Evolutionary conservation across 306 rosid species (phyloP).

Genomic region (Ormosia semicastrata): DNA sequence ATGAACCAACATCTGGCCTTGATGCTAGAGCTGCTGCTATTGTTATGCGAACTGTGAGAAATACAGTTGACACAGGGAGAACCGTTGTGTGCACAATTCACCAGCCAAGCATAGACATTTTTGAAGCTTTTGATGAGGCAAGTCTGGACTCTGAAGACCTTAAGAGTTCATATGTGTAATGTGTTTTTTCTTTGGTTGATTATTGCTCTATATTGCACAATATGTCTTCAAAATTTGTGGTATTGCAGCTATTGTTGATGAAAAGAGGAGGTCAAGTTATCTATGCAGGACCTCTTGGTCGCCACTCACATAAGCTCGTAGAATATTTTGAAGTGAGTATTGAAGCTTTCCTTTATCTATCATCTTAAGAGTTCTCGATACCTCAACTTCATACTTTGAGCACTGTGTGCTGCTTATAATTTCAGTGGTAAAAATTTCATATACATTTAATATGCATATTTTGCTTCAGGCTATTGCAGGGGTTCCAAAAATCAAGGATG

Average conservation of each 20-base stretch:
- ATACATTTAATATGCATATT: not conserved
- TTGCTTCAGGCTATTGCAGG: conserved; percentile 52
- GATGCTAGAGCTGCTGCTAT: conserved; percentile 48
- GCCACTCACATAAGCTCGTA: conserved; percentile 35
- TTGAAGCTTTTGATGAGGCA: conserved; percentile 48
- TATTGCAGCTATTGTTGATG: conserved; percentile 43
- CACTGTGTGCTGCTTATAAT: not conserved
- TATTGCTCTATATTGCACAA: not conserved
- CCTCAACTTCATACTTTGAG: not conserved
- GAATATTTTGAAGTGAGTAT: conserved; percentile 36
- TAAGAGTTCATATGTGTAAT: not conserved
- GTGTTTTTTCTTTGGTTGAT: not conserved
- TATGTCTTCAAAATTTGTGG: not conserved
- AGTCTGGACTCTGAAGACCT: not conserved
- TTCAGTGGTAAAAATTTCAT: not conserved
- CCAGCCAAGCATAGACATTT: conserved; percentile 46
- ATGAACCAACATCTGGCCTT: conserved; percentile 46
- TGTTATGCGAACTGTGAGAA: conserved; percentile 38
- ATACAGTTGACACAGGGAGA: conserved; percentile 37
- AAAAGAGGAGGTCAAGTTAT: conserved; percentile 57
- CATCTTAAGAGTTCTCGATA: not conserved
- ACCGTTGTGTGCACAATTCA: conserved; percentile 46
- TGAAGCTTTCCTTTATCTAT: not conserved
- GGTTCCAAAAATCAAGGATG: conserved; percentile 57
- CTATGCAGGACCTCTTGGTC: conserved; percentile 55